Percentiles rank a stretch among this genome's conserved stretches.
Conservation (phyloP, 768 basidiomycete species). For the Cyclocybe aegerita region DNA sequence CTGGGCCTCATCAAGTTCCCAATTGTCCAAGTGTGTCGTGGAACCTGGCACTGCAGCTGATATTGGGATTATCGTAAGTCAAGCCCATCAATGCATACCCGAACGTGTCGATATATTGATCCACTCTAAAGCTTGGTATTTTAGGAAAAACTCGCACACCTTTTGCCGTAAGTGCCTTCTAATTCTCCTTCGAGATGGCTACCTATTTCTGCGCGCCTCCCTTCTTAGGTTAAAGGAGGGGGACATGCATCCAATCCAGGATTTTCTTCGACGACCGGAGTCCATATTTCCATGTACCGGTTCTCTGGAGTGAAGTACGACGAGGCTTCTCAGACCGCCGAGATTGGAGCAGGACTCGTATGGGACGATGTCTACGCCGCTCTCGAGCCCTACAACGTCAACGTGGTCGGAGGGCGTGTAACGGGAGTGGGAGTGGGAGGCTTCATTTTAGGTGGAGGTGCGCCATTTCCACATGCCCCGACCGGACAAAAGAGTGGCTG, state of each 20-base stretch:
- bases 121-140: conserved; percentile 9
- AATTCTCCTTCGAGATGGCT: not conserved
- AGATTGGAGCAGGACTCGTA: conserved; percentile 42
- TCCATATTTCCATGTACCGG: conserved; percentile 53
- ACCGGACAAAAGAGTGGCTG: not conserved
- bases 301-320: conserved; percentile 47
- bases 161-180: conserved; percentile 9
- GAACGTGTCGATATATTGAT: not conserved
- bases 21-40: conserved; percentile 48
- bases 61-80: conserved; percentile 44
- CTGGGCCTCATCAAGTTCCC: conserved; percentile 49
- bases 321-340: conserved; percentile 33
- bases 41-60: conserved; percentile 54
- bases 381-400: conserved; percentile 46
- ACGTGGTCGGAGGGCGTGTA: conserved; percentile 58
- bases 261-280: conserved; percentile 58
- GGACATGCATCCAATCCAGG: conserved; percentile 55
- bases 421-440: conserved; percentile 60
- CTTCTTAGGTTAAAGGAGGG: conserved; percentile 55
- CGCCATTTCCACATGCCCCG: not conserved
- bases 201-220: not conserved
- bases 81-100: not conserved
- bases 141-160: conserved; percentile 9
- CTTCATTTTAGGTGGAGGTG: conserved; percentile 56
- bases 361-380: conserved; percentile 66